These are phyloP conservation scores for Crucibulum laeve DNA, from an alignment of 768 basidiomycete species.

Conservation along the genomic window DNA sequence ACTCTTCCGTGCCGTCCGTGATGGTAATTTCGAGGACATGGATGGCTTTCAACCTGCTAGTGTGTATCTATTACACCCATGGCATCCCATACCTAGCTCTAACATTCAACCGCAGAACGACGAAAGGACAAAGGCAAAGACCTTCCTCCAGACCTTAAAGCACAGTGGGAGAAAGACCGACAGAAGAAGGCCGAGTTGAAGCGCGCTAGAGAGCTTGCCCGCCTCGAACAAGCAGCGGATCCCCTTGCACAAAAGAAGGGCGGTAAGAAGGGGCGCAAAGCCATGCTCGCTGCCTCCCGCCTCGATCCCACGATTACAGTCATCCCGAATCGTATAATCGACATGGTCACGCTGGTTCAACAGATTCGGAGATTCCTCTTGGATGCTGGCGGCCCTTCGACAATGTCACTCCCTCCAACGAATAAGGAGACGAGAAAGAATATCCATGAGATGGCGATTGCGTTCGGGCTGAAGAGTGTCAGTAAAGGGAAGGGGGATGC, in stretches of 20 bases:
- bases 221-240: conserved; percentile 61
- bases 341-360: conserved; percentile 62
- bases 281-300: conserved; percentile 53
- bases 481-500: conserved; percentile 68
- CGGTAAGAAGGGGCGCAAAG: conserved; percentile 66
- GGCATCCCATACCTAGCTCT: neutral
- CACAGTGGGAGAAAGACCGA: conserved; percentile 80
- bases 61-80: conserved; percentile 26
- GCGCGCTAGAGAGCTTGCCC: conserved; percentile 27
- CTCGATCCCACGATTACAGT: conserved; percentile 41
- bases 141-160: conserved; percentile 54
- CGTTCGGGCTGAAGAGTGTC: conserved; percentile 73
- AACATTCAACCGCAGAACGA: conserved; percentile 22
- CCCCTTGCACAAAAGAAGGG: conserved; percentile 59
- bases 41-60: conserved; percentile 42
- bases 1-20: conserved; percentile 54
- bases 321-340: conserved; percentile 50
- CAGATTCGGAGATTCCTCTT: conserved; percentile 69
- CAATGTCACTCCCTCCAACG: conserved; percentile 76
- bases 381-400: conserved; percentile 42
- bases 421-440: conserved; percentile 64
- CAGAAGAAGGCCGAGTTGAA: conserved; percentile 78
- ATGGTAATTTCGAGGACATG: conserved; percentile 47
- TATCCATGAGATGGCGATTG: conserved; percentile 77
- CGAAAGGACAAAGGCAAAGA: conserved; percentile 49